Base-by-base conservation (phyloP, 768 basidiomycete species). In the Sarcomyxa edulis region DNA sequence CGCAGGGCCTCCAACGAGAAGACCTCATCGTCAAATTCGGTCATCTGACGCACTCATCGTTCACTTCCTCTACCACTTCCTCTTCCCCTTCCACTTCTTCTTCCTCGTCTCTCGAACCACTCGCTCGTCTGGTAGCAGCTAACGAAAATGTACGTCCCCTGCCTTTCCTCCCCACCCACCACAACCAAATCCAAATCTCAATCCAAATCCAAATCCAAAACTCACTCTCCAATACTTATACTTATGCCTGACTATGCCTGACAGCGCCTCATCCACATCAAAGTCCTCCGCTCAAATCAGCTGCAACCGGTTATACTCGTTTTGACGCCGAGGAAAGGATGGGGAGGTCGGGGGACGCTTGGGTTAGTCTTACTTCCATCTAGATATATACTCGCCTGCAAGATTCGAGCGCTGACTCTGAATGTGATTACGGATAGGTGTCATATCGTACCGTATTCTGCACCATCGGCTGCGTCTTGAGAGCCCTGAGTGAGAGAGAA, bases 281-380 rank as follows among this genome's bases (percentile, higher is more conserved):
- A 71, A 31, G 70, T 88, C 7, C 58, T 76, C 20, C 76, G 86
- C 58, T 3, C 56, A 73, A 45, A 55, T 50, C 6, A 48, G 76
- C 10, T 64, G 63, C n/a, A n/a, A n/a, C n/a, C n/a, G n/a, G n/a
- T n/a, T n/a, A n/a, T n/a, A n/a, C n/a, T n/a, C n/a, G n/a, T n/a
- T n/a, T 62, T 92, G 29, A 81, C 66, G 3, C 89, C 90, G 5
- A 60, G 76, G 35, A 75, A 69, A 40, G 81, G 81, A 6, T 96
- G 92, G 92, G 90, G 89, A 45, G 92, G 92, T 7, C 68, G 88
- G 42, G 92, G 92, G 7, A 67, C 84, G 56, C 64, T 96, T 29
- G 92, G 92, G 84, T 89, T 45, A 50, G 78, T 58, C 12, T 31
- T 15, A 30, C n/a, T 31, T 34, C 40, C 16, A 23, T 27, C 29